Percentiles rank a stretch among this genome's conserved stretches.
Conservation (phyloP, 371 early-diverging fungal species). For the Mucor velutinosus region DNA sequence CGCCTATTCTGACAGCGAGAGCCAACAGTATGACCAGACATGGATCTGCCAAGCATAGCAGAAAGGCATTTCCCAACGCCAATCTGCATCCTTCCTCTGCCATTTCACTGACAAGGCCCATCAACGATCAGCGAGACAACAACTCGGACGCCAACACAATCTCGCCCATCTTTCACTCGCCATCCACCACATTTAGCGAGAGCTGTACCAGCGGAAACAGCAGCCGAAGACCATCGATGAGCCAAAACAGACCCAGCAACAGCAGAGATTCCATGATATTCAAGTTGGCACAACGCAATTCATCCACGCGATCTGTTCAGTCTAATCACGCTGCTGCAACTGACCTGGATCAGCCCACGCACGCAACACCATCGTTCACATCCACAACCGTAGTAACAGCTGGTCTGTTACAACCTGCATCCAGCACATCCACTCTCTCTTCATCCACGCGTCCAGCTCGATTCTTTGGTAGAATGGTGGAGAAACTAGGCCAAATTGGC, state of each 20-base stretch:
- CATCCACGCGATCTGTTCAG: not conserved
- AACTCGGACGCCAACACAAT: not conserved
- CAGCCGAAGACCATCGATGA: conserved; percentile 8
- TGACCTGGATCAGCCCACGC: not conserved
- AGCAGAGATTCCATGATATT: conserved; percentile 19
- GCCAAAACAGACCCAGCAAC: not conserved
- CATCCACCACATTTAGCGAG: conserved; percentile 5
- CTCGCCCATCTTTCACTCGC: conserved; percentile 4
- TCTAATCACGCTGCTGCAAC: not conserved
- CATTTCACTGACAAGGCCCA: conserved; percentile 3
- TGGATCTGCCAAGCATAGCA: not conserved
- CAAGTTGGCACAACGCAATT: conserved; percentile 13
- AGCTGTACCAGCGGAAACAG: not conserved
- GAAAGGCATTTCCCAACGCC: not conserved
- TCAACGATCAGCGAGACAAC: not conserved
- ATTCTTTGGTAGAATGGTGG: conserved; percentile 24
- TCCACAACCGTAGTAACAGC: not conserved
- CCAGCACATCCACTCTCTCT: not conserved
- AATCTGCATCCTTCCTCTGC: conserved; percentile 3
- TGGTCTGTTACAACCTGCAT: conserved; percentile 9
- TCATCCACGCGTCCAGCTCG: conserved; percentile 6
- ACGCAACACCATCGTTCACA: not conserved
- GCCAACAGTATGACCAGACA: conserved; percentile 12
- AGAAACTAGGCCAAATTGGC: conserved; percentile 22
- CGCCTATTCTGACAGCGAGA: conserved; percentile 25